Percentiles rank a stretch among this genome's conserved stretches.
These are phyloP conservation scores for Leptographium flavum DNA, from an alignment of 2,329 filamentous ascomycete genomes.

Conservation along the genomic window DNA sequence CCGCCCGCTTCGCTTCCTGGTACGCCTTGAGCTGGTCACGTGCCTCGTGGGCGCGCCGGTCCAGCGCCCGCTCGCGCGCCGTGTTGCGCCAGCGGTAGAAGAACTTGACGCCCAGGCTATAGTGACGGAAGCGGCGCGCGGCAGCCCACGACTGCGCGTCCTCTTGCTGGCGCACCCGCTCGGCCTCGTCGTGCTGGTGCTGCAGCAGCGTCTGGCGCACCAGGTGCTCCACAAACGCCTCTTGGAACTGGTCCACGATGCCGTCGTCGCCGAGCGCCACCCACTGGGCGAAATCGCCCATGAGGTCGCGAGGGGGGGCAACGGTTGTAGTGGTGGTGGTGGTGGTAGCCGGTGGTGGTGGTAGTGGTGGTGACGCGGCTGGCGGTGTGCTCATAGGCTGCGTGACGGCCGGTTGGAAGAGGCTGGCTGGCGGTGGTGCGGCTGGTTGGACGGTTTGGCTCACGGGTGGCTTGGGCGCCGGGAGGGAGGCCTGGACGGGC, in stretches of 20 bases:
- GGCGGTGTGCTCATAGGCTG: background rate
- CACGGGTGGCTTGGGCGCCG: no score
- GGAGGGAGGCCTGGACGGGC: no score
- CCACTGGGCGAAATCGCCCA: constrained; percentile 39
- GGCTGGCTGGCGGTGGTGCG: no score
- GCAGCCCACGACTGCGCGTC: constrained; percentile 31
- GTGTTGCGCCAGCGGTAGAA: constrained; percentile 41
- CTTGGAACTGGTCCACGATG: constrained; percentile 34
- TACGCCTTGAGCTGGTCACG: constrained; percentile 32
- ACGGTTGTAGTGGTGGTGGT: constrained; percentile 2
- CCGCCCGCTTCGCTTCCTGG: constrained; percentile 17
- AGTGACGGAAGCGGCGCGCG: constrained; percentile 31
- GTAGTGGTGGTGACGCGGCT: background rate
- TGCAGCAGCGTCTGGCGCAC: constrained; percentile 26
- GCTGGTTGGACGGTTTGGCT: no score
- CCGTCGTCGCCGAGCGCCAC: constrained; percentile 39
- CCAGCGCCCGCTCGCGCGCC: constrained; percentile 32
- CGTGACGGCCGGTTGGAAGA: background rate
- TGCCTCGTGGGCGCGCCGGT: constrained; percentile 34
- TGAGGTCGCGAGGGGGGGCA: constrained; percentile 22
- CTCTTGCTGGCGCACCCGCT: constrained; percentile 29
- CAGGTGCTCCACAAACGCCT: constrained; percentile 29
- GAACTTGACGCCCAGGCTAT: constrained; percentile 37
- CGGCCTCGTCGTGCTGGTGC: constrained; percentile 25
- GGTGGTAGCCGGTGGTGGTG: background rate